phyloP scores from a whole-genome alignment of 1,284 basidiomycete genomes.

The Fomes fomentarius region DNA sequence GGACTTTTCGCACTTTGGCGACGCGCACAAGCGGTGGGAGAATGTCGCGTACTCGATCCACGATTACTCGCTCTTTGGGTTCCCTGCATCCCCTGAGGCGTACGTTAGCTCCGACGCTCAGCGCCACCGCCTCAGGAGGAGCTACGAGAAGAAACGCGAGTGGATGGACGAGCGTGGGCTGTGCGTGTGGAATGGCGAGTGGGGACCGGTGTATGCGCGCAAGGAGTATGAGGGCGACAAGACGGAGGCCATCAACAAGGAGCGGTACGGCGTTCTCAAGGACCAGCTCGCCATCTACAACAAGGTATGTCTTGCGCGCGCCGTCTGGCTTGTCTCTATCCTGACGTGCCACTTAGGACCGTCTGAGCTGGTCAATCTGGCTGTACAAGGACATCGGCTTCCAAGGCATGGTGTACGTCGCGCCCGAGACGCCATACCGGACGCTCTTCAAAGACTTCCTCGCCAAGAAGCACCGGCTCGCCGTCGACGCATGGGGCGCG shows the following conservation, averaged over 20 bases:
- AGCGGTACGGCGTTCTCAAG: constrained; percentile 63
- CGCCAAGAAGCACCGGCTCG: constrained; percentile 62
- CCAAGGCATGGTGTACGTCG: constrained; percentile 81
- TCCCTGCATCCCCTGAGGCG: constrained; percentile 57
- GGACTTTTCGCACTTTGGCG: constrained; percentile 70
- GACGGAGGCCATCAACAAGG: constrained; percentile 70
- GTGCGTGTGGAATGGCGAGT: constrained; percentile 82
- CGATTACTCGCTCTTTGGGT: constrained; percentile 74
- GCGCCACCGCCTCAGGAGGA: constrained; percentile 48
- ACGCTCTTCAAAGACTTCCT: constrained; percentile 64
- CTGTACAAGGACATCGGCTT: constrained; percentile 86
- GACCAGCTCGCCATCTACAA: constrained; percentile 79
- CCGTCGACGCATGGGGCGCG: constrained; percentile 68
- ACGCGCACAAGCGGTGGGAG: constrained; percentile 46
- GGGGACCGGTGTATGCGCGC: constrained; percentile 71
- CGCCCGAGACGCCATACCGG: constrained; percentile 72
- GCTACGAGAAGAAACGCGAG: constrained; percentile 67
- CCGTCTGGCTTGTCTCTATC: background rate
- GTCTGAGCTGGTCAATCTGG: constrained; percentile 83
- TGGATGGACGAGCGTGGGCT: constrained; percentile 70
- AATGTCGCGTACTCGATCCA: constrained; percentile 83
- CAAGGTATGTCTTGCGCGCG: constrained; percentile 40
- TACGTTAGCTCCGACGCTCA: constrained; percentile 59
- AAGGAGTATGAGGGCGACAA: constrained; percentile 58
- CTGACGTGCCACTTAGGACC: constrained; percentile 47